Conservation (phyloP, 108 stramenopile species). For the Parmales sp. region DNA sequence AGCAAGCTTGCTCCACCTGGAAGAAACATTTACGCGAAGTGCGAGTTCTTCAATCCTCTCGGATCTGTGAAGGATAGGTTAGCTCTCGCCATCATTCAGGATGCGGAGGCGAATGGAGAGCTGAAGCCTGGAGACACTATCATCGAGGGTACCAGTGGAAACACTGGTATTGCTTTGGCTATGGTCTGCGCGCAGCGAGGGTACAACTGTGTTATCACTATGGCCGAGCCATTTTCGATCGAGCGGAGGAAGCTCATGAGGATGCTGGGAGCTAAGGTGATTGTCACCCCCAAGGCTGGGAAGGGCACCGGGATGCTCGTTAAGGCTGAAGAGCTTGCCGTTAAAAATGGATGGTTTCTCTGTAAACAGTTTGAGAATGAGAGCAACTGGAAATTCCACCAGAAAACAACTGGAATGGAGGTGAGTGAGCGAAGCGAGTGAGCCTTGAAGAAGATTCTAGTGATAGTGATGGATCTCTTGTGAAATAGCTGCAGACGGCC, state of each 20-base stretch:
- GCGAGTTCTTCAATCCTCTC: slow-evolving; percentile 74
- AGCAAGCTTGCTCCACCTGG: slow-evolving; percentile 34
- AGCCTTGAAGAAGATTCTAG: too few relatives aligned
- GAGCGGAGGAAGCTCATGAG: slow-evolving; percentile 55
- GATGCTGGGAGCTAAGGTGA: slow-evolving; percentile 53
- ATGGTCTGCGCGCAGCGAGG: slow-evolving; percentile 55
- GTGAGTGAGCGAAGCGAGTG: too few relatives aligned
- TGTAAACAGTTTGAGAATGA: slow-evolving; percentile 67
- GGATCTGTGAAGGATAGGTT: slow-evolving; percentile 83
- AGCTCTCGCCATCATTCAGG: slow-evolving; percentile 65
- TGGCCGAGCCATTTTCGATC: slow-evolving; percentile 54
- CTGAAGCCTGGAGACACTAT: slow-evolving; percentile 79
- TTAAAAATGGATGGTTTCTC: slow-evolving; percentile 54
- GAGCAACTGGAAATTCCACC: slow-evolving; percentile 61
- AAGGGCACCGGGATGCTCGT: slow-evolving; percentile 60
- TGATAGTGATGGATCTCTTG: too few relatives aligned
- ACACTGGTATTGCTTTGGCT: slow-evolving; percentile 80
- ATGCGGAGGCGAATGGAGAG: slow-evolving; percentile 61
- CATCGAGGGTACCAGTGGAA: slow-evolving; percentile 87
- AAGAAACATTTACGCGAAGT: slow-evolving; percentile 58
- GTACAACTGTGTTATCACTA: slow-evolving; percentile 60
- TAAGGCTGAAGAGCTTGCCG: slow-evolving; percentile 54
- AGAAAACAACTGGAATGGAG: slow-evolving; percentile 61
- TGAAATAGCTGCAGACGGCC: too few relatives aligned
- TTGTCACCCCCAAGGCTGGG: slow-evolving; percentile 26